A percentile compares a stretch with the other conserved stretches of the same genome.
Evolutionary conservation across 2,329 filamentous ascomycete species (phyloP).

Genomic region (Neonectria neomacrospora): DNA sequence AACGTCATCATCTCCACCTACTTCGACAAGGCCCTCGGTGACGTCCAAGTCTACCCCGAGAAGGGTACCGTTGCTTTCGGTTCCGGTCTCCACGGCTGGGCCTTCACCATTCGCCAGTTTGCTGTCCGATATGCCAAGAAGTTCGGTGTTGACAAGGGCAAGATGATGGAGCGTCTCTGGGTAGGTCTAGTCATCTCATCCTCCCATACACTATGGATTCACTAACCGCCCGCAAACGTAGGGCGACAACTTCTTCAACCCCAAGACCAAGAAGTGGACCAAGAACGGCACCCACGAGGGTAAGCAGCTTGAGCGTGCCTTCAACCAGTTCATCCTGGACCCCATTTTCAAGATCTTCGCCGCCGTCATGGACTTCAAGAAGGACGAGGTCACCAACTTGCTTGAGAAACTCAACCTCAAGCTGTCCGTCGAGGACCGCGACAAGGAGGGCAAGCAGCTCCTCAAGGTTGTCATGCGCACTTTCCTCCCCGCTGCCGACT

Average conservation of each 20-base stretch:
- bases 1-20: slow-evolving; percentile 99
- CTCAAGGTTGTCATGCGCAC: slow-evolving; percentile 99
- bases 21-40: slow-evolving; percentile 95
- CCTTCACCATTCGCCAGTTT: slow-evolving; percentile 99
- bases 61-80: slow-evolving; percentile 98
- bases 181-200: slow-evolving; percentile 60
- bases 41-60: slow-evolving; percentile 98
- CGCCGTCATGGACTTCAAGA: slow-evolving; percentile 98
- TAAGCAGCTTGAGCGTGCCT: slow-evolving; percentile 93
- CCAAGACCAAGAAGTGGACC: slow-evolving; percentile 99
- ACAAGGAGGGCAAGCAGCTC: slow-evolving; percentile 96
- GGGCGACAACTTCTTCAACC: slow-evolving; percentile 99
- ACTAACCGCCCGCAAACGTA: slow-evolving; percentile 34
- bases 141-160: slow-evolving; percentile 99
- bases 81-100: slow-evolving; percentile 99
- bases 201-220: not conserved
- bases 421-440: slow-evolving; percentile 85
- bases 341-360: slow-evolving; percentile 99
- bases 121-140: slow-evolving; percentile 98
- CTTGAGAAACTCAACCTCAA: slow-evolving; percentile 96
- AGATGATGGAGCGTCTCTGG: slow-evolving; percentile 99
- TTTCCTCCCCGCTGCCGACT: slow-evolving; percentile 98
- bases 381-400: slow-evolving; percentile 85
- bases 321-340: slow-evolving; percentile 99
- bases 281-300: slow-evolving; percentile 85